Base-by-base conservation (phyloP, 352 stramenopile species). In the Phytophthora crassamura region DNA sequence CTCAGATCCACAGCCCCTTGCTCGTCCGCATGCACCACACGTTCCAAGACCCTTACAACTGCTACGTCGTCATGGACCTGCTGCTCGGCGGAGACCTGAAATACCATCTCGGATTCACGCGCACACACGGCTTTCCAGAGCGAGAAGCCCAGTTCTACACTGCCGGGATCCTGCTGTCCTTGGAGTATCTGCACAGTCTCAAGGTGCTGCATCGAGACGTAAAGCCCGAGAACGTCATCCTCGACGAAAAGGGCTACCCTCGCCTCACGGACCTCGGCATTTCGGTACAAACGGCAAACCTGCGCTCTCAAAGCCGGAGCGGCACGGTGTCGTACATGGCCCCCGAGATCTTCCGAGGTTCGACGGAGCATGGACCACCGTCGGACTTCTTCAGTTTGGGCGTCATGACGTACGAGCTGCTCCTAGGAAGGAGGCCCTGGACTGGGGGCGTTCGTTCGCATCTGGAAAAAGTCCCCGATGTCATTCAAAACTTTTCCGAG, bases 191-290 rank as follows among this genome's bases (percentile, higher is more conserved):
- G 33, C 86, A 95, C 51, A 51, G 55, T 4, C 70, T 85, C 18
- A 62, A 69, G 25, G 85, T 96, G 50, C 59, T 96, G 18, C 87
- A 95, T 60, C 84, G 87, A 7, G 88, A 96, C 39, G 70, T 96
- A 33, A 95, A 96, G 48, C 87, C 85, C 12, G 88, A 94, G 51
- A 96, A 96, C 54, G 78, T 96, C 16, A 88, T 96, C 32, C 74
- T 95, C 1, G 85, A 95, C 54, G 79, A 88, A n/a, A 73, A 86
- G 20, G 85, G 85, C 0, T 93, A 91, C 45, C 81, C 86, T 18
- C 74, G 81, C 8, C 56, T 95, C 10, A 91, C 86, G 5, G 86
- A 95, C 47, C 66, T 95, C 22, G 85, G 86, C 33, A 82, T 94
- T 30, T 89, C 81, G 0, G 77, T 90, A n/a, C 73, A 87, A 40